Evolutionary conservation across 345 rosid genomes (phyloP).

Genomic region (Bretschneidera sinensis): DNA sequence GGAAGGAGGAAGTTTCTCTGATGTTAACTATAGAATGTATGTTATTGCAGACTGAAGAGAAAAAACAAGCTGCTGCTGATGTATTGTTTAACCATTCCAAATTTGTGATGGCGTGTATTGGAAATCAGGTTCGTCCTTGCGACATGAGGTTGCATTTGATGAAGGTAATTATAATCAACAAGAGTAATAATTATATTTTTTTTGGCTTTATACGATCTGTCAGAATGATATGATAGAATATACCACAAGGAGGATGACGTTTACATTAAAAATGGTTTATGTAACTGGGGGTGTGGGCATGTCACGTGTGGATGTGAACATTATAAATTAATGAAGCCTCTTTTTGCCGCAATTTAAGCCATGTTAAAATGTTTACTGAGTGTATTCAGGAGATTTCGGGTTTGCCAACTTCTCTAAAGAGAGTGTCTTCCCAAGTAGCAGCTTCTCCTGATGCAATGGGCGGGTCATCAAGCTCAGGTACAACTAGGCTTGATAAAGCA

Average conservation of each 20-base stretch:
- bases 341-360: background rate
- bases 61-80: constrained; percentile 94
- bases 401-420: constrained; percentile 74
- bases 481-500: constrained; percentile 69
- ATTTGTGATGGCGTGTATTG: constrained; percentile 87
- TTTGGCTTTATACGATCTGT: background rate
- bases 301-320: background rate
- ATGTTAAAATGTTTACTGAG: background rate
- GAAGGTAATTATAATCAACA: constrained; percentile 48
- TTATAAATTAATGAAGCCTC: too few species aligned
- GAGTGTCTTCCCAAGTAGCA: constrained; percentile 43
- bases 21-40: background rate
- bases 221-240: background rate
- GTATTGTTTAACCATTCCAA: constrained; percentile 84
- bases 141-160: constrained; percentile 90
- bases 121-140: constrained; percentile 78
- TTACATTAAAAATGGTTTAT: background rate
- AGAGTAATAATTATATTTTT: background rate
- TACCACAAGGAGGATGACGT: background rate
- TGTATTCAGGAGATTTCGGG: constrained; percentile 81
- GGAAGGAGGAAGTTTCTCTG: constrained; percentile 7
- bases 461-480: constrained; percentile 90
- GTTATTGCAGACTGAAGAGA: constrained; percentile 63
- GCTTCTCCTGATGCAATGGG: constrained; percentile 83
- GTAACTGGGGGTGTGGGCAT: background rate